Evolutionary conservation across 2,329 filamentous ascomycete genomes (phyloP).

Genomic region (Penicillium digitatum): DNA sequence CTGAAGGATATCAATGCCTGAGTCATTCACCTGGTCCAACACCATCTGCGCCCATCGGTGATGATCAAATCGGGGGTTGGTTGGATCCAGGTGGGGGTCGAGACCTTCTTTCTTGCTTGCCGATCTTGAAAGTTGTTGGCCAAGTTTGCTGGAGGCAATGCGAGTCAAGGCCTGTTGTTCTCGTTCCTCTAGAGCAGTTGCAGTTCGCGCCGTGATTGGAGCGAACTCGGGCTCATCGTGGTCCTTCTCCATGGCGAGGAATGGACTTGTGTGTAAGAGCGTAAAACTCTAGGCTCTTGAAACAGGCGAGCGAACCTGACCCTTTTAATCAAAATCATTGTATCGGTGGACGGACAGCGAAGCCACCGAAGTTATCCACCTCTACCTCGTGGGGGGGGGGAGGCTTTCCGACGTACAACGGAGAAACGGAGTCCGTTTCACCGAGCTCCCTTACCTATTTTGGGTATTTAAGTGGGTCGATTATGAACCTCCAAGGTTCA

Average conservation of each 20-base stretch:
- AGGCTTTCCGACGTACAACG: neutral
- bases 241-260: conserved; percentile 13
- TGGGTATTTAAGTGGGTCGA: too few species aligned
- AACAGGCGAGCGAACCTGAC: neutral
- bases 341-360: neutral
- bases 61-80: conserved; percentile 24
- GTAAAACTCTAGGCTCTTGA: neutral
- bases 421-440: neutral
- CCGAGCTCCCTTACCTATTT: neutral
- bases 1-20: conserved; percentile 20
- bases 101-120: conserved; percentile 11
- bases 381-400: neutral
- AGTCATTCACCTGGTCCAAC: conserved; percentile 18
- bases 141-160: conserved; percentile 25
- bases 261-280: neutral
- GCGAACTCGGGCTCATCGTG: conserved; percentile 14
- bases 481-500: too few species aligned
- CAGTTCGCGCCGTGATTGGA: conserved; percentile 14
- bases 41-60: conserved; percentile 25
- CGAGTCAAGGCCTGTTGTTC: conserved; percentile 16
- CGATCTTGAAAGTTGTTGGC: conserved; percentile 18
- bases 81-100: conserved; percentile 24
- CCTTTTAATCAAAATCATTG: neutral
- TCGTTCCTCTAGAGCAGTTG: conserved; percentile 14
- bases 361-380: neutral